phyloP scores from a whole-genome alignment of 805 yeast genomes.

The Sugiyamaella floridensis region DNA sequence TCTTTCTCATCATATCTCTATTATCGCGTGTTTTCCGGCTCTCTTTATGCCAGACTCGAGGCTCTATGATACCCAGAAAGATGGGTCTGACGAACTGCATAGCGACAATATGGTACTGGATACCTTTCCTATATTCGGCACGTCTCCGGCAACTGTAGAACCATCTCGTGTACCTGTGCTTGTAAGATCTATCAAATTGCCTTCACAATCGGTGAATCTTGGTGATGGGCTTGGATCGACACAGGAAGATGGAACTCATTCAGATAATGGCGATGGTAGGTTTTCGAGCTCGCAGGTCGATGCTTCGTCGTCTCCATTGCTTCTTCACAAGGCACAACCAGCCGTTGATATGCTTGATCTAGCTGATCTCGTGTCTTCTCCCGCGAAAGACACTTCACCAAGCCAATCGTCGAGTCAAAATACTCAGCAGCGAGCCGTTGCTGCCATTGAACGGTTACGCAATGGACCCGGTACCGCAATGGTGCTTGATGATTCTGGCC shows the following conservation, averaged over 20 bases:
- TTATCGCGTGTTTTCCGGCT: no score
- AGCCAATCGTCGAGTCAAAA: not conserved
- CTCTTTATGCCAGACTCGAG: not conserved
- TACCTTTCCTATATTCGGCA: not conserved
- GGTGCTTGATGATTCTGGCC: not conserved
- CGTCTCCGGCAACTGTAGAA: not conserved
- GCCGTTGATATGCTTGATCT: not conserved
- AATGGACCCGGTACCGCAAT: not conserved
- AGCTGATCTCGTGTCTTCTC: not conserved
- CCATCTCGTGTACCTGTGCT: not conserved
- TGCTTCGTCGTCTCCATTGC: not conserved
- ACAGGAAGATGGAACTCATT: not conserved
- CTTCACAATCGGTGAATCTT: not conserved
- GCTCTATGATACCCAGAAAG: not conserved
- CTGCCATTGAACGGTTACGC: not conserved
- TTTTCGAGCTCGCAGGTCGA: not conserved
- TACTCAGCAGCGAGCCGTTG: not conserved
- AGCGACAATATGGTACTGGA: not conserved
- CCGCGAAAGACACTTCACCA: not conserved
- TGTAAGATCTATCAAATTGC: not conserved
- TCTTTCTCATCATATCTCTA: no score
- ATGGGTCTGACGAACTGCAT: not conserved
- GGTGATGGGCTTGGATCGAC: not conserved
- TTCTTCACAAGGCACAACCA: not conserved
- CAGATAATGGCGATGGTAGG: not conserved